Percentiles rank a stretch among this genome's conserved stretches.
These are phyloP conservation scores for Apostasia ramifera DNA, from an alignment of 106 monocot species.

Conservation along the genomic window DNA sequence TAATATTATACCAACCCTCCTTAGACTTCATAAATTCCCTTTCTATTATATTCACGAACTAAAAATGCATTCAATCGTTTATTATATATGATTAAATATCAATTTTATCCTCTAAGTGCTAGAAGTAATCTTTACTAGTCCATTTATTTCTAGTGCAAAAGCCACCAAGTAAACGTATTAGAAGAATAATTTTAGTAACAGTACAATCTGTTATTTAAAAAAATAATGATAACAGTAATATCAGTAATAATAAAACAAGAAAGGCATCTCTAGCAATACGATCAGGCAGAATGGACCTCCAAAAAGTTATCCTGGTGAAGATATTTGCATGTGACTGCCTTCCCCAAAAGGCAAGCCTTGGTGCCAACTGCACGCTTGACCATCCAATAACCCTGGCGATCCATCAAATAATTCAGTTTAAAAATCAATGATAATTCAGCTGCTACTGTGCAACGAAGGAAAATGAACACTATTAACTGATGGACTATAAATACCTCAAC, in stretches of 20 bases:
- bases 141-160: too few relatives aligned
- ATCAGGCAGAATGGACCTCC: slow-evolving; percentile 43
- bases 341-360: slow-evolving; percentile 90
- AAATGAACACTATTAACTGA: neutral
- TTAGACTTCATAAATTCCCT: too few relatives aligned
- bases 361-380: slow-evolving; percentile 96
- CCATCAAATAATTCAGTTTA: slow-evolving; percentile 1
- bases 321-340: slow-evolving; percentile 91
- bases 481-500: slow-evolving; percentile 52
- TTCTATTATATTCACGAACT: too few relatives aligned
- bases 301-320: slow-evolving; percentile 86
- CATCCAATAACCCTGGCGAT: slow-evolving; percentile 93
- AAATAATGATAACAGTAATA: too few relatives aligned
- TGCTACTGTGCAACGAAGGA: neutral
- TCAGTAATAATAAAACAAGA: neutral
- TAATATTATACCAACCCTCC: too few relatives aligned
- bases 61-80: too few relatives aligned
- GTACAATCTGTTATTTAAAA: too few relatives aligned
- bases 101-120: too few relatives aligned
- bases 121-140: too few relatives aligned
- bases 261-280: neutral
- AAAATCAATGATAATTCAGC: neutral
- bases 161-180: too few relatives aligned
- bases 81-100: too few relatives aligned
- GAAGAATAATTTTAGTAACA: too few relatives aligned